Conservation (phyloP, 441 rosid species). For the Bruguiera hainesii region DNA sequence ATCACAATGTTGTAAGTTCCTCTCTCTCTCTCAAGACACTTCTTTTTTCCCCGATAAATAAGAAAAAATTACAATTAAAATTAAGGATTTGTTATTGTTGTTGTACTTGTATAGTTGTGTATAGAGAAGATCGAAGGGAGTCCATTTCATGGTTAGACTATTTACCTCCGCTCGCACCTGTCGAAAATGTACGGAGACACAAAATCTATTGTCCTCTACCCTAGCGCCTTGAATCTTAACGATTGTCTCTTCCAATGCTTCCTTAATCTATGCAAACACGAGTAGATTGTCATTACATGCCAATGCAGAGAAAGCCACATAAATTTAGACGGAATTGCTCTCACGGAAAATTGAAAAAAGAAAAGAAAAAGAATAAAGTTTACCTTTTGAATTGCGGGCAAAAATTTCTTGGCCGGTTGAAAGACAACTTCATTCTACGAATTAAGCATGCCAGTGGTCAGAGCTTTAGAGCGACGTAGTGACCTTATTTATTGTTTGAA, state of each 20-base stretch:
- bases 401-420: slow-evolving; percentile 84
- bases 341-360: no score
- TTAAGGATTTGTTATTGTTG: no score
- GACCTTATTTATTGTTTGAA: no score
- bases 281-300: neutral
- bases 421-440: slow-evolving; percentile 55
- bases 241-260: slow-evolving; percentile 39
- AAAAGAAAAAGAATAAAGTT: no score
- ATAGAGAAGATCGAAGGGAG: neutral
- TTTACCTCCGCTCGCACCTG: slow-evolving; percentile 69
- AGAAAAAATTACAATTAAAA: neutral
- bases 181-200: slow-evolving; percentile 87
- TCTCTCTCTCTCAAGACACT: neutral
- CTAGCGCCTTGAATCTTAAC: slow-evolving; percentile 57
- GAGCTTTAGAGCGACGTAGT: neutral
- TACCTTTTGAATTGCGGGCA: slow-evolving; percentile 80
- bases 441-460: slow-evolving; percentile 14
- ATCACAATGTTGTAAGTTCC: neutral
- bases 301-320: neutral
- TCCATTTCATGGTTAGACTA: neutral
- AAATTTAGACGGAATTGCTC: neutral
- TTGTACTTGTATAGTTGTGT: no score
- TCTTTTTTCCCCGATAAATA: neutral
- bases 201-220: slow-evolving; percentile 81
- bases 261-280: slow-evolving; percentile 37